Evolutionary conservation across 2,329 filamentous ascomycete genomes (phyloP).

Genomic region (Bimuria novae-zelandiae): DNA sequence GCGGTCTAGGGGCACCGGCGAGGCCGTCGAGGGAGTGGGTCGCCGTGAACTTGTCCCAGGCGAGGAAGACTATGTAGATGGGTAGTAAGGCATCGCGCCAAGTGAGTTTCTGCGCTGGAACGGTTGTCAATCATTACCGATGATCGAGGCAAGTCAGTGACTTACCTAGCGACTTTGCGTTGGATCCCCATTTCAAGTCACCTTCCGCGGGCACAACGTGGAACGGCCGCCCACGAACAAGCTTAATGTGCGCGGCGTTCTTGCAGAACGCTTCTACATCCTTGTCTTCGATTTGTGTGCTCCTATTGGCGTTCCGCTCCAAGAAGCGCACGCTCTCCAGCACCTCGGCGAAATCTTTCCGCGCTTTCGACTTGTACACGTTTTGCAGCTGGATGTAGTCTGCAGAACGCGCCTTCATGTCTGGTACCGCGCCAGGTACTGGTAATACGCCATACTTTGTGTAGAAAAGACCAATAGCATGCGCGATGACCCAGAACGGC

Average conservation of each 20-base stretch:
- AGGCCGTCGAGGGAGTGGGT: constrained; percentile 45
- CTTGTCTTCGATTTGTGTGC: constrained; percentile 61
- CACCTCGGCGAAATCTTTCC: constrained; percentile 77
- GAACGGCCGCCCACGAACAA: constrained; percentile 70
- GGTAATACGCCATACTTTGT: constrained; percentile 74
- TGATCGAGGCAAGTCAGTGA: background rate
- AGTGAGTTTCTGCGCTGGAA: constrained; percentile 45
- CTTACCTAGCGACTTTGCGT: constrained; percentile 61
- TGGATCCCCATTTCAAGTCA: constrained; percentile 50
- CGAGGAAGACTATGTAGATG: constrained; percentile 57
- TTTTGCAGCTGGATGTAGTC: constrained; percentile 91
- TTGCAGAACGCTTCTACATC: constrained; percentile 95
- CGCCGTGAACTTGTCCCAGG: constrained; percentile 53
- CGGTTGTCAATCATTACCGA: constrained; percentile 12
- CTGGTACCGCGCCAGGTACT: constrained; percentile 83
- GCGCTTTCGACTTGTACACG: constrained; percentile 88
- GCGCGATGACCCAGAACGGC: constrained; percentile 87
- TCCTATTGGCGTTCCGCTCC: constrained; percentile 57
- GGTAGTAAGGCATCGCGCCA: constrained; percentile 53
- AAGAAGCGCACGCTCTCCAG: constrained; percentile 64
- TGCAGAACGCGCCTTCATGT: constrained; percentile 94
- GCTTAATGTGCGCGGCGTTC: constrained; percentile 88
- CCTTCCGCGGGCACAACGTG: constrained; percentile 52
- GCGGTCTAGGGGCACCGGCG: constrained; percentile 40
- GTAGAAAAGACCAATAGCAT: constrained; percentile 79